These are phyloP conservation scores for Boeremia exigua DNA, from an alignment of 2,329 filamentous ascomycete species.

Conservation along the genomic window DNA sequence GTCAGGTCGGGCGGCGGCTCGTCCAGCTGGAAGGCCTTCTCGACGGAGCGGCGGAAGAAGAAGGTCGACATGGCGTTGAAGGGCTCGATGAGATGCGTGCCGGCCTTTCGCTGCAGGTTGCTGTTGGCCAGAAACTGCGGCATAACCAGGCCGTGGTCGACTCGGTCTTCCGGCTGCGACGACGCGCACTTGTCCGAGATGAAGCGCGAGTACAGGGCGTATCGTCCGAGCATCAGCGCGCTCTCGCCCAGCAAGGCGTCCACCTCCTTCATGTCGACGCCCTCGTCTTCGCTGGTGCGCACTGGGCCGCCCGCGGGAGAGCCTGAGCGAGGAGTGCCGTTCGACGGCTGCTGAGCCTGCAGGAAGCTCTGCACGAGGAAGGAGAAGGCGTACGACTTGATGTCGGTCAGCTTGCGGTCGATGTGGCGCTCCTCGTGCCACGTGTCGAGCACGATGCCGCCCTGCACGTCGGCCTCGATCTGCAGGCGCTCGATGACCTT, in stretches of 20 bases:
- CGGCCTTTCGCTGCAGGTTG: conserved; percentile 79
- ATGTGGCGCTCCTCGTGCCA: conserved; percentile 90
- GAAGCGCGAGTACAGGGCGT: conserved; percentile 92
- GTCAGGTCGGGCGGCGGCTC: conserved; percentile 83
- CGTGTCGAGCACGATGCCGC: conserved; percentile 92
- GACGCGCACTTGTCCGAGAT: conserved; percentile 79
- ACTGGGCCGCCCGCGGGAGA: conserved; percentile 70
- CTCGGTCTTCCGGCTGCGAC: conserved; percentile 56
- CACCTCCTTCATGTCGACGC: conserved; percentile 95
- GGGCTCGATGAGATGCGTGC: conserved; percentile 73
- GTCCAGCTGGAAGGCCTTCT: conserved; percentile 96
- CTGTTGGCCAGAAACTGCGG: conserved; percentile 80
- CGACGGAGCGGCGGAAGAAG: conserved; percentile 94
- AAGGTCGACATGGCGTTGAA: conserved; percentile 95
- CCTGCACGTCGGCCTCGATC: conserved; percentile 93
- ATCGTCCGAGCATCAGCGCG: conserved; percentile 88
- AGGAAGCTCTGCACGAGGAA: conserved; percentile 96
- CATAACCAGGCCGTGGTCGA: conserved; percentile 64
- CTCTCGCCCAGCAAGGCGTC: conserved; percentile 87
- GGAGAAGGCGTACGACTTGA: conserved; percentile 97
- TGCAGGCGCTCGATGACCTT: conserved; percentile 92
- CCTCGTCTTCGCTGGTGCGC: conserved; percentile 81
- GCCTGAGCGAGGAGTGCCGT: conserved; percentile 71
- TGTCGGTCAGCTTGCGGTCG: conserved; percentile 86
- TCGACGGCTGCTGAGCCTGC: conserved; percentile 67